phyloP scores from a whole-genome alignment of 2,329 filamentous ascomycete genomes.

The Penicillium palitans region DNA sequence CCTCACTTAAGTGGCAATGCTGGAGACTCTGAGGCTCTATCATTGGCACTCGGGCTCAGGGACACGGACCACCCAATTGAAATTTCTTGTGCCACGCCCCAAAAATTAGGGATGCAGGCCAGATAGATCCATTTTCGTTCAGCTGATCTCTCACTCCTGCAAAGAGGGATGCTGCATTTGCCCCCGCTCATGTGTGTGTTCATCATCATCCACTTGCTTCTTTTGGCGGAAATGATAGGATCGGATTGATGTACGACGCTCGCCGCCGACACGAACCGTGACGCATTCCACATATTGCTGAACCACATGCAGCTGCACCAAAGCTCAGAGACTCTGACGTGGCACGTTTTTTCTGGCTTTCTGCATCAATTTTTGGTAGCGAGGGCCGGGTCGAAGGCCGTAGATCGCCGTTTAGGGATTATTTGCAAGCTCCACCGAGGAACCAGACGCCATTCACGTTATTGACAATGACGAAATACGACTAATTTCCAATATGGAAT shows the following conservation, averaged over 20 bases:
- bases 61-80: slow-evolving; percentile 26
- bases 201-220: slow-evolving; percentile 28
- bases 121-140: slow-evolving; percentile 36
- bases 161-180: slow-evolving; percentile 42
- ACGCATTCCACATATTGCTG: slow-evolving; percentile 36
- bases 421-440: slow-evolving; percentile 15
- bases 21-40: slow-evolving; percentile 34
- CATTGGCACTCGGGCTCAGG: slow-evolving; percentile 32
- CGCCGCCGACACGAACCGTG: slow-evolving; percentile 37
- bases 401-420: slow-evolving; percentile 24
- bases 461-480: slow-evolving; percentile 13
- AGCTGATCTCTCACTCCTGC: slow-evolving; percentile 46
- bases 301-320: slow-evolving; percentile 43
- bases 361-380: slow-evolving; percentile 26
- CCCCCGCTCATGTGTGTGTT: slow-evolving; percentile 41
- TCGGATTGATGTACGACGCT: slow-evolving; percentile 29
- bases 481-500: slow-evolving; percentile 9
- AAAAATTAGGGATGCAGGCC: slow-evolving; percentile 19
- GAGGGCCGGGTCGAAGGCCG: slow-evolving; percentile 27
- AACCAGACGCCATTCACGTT: slow-evolving; percentile 14
- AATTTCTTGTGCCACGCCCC: slow-evolving; percentile 17
- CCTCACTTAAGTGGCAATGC: slow-evolving; percentile 32
- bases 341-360: slow-evolving; percentile 40
- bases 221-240: slow-evolving; percentile 36
- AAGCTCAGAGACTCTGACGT: slow-evolving; percentile 44